phyloP scores from a whole-genome alignment of 164 flowering plant genomes.

The Vitis riparia region DNA sequence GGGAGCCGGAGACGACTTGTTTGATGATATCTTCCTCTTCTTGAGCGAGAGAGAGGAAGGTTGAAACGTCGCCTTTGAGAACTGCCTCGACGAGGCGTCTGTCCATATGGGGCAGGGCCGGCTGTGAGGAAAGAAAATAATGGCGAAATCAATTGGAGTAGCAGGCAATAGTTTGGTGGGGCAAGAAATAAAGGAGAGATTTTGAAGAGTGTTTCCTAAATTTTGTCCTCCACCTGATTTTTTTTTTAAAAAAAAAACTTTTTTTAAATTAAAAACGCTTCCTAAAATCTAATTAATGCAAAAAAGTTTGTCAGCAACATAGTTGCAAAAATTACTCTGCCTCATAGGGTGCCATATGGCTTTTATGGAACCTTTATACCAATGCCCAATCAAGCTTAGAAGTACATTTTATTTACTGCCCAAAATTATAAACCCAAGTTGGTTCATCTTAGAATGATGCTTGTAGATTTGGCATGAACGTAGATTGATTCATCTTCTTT shows the following conservation, averaged over 20 bases:
- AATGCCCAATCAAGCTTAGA: background rate
- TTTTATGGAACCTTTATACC: constrained; percentile 43
- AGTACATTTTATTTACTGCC: no score
- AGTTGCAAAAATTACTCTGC: constrained; percentile 47
- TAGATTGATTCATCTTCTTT: no score
- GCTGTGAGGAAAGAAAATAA: no score
- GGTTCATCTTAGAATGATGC: no score
- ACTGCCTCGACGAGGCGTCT: constrained; percentile 34
- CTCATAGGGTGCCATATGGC: constrained; percentile 52
- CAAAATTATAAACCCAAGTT: background rate
- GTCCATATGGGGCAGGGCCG: constrained; percentile 32
- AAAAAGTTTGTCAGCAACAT: constrained; percentile 20
- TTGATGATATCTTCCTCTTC: constrained; percentile 28
- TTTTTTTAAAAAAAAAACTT: no score
- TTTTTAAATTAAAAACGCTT: constrained; percentile 25
- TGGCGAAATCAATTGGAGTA: no score
- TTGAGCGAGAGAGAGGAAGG: constrained; percentile 29
- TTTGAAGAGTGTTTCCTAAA: no score
- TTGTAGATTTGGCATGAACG: no score
- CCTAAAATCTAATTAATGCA: no score
- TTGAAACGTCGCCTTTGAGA: constrained; percentile 30
- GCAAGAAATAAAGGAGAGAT: no score
- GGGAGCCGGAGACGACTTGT: constrained; percentile 20
- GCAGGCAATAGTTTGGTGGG: no score
- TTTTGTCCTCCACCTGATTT: no score